phyloP scores from a whole-genome alignment of 75 land plant species.

The Larix kaempferi region DNA sequence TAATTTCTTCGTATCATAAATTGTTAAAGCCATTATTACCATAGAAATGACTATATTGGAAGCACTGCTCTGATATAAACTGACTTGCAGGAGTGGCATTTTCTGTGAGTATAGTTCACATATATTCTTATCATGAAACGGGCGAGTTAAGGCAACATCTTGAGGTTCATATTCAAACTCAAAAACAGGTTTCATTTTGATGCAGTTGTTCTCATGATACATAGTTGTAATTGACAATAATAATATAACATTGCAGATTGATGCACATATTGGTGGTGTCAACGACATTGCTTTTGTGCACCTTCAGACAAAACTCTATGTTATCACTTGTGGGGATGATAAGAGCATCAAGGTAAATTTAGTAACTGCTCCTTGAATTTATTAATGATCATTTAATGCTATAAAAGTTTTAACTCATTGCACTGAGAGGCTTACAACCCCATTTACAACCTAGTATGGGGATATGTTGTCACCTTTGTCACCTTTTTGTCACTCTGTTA shows the following conservation, averaged over 20 bases:
- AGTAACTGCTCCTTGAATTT: neutral
- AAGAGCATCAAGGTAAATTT: slow-evolving; percentile 62
- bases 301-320: slow-evolving; percentile 51
- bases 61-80: too few relatives aligned
- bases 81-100: slow-evolving; percentile 73
- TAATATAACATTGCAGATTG: slow-evolving; percentile 39
- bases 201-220: neutral
- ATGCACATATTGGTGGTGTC: slow-evolving; percentile 76
- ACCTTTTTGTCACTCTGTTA: too few relatives aligned
- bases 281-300: slow-evolving; percentile 75
- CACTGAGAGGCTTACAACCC: too few relatives aligned
- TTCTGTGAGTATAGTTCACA: slow-evolving; percentile 81
- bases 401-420: too few relatives aligned
- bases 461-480: too few relatives aligned
- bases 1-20: too few relatives aligned
- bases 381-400: neutral
- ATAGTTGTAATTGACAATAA: neutral
- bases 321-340: slow-evolving; percentile 83
- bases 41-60: too few relatives aligned
- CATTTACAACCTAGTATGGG: too few relatives aligned
- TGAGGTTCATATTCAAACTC: slow-evolving; percentile 34
- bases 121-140: slow-evolving; percentile 56
- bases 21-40: too few relatives aligned
- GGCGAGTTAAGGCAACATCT: slow-evolving; percentile 60
- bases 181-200: neutral